These are phyloP conservation scores for Pezicula radicicola DNA, from an alignment of 2,329 filamentous ascomycete species.

Conservation along the genomic window DNA sequence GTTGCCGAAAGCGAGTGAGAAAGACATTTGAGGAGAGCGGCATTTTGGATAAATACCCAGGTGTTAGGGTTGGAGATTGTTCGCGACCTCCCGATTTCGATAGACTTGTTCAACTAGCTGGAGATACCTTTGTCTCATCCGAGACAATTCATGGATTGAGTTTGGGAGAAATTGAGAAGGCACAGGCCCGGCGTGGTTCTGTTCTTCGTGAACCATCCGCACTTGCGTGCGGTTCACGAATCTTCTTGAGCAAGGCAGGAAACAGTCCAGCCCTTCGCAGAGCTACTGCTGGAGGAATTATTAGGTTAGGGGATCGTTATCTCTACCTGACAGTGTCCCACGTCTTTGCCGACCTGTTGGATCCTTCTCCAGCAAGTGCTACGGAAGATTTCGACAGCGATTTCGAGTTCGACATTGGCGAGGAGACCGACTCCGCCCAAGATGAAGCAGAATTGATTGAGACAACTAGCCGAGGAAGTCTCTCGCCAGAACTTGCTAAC, in stretches of 20 bases:
- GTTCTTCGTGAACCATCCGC: too few relatives aligned
- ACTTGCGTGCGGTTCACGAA: too few relatives aligned
- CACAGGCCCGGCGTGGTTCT: too few relatives aligned
- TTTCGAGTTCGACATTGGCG: background rate
- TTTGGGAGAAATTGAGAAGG: too few relatives aligned
- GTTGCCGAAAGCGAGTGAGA: background rate
- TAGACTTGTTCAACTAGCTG: too few relatives aligned
- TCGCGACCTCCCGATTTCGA: background rate
- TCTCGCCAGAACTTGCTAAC: background rate
- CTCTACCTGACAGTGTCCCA: background rate
- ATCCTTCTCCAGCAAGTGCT: background rate
- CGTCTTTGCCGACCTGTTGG: background rate
- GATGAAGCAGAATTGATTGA: background rate
- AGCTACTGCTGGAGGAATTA: constrained; percentile 1
- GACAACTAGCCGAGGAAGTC: background rate
- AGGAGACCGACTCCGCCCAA: background rate
- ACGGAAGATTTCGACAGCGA: background rate
- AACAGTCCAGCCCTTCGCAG: background rate
- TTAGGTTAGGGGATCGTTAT: constrained; percentile 42
- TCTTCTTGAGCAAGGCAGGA: too few relatives aligned
- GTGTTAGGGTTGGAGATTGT: background rate
- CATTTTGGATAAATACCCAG: constrained; percentile 7
- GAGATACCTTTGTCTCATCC: too few relatives aligned
- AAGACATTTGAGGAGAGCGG: constrained; percentile 6
- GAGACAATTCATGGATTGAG: too few relatives aligned